Base-by-base conservation (phyloP, 2,329 filamentous ascomycete species). In the Dothideomycetes sp. region DNA sequence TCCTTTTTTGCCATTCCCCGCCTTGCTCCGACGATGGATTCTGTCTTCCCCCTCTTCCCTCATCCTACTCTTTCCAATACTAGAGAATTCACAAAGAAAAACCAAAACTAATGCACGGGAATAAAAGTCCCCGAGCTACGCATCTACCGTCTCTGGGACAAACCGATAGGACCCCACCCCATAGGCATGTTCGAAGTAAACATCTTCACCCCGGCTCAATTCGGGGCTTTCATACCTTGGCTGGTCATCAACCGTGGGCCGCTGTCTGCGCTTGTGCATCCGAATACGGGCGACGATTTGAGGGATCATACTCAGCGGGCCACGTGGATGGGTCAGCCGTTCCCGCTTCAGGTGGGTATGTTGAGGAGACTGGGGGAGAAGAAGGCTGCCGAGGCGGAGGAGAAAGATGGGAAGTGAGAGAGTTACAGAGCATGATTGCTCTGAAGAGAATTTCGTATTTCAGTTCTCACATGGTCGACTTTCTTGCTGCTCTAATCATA, bases 151-250 rank as follows among this genome's bases (percentile, higher is more conserved):
- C 66, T 94, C 48, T 93, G 77, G 73, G 81, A 91, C 48, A 61
- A 65, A 11, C 85, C 87, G 0, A 61, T 94, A 19, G 88, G 87
- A 0, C 87, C 87, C 1, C 87, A 94, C 57, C 79, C 82, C 0
- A 60, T 86, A 1, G 82, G 79, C 38, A 94, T 94, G 86, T 94
- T 94, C 52, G 88, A 95, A 61, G 85, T 94, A 34, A 93, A 93
- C 50, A 34, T 94, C 15, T 85, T 89, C 58, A 86, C 80, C 0
- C 88, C 87, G 0, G 57, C 77, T 3, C 84, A 94, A 58, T 94
- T 94, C 53, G 87, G 87, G 0, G 87, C 88, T 0, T 93, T 94
- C 52, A 65, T 95, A 30, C 73, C 84, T 0, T 94, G 87, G 87
- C 64, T 94, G 19, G 73, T 84, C 19, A 75, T 94, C 42, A 80